phyloP scores from a whole-genome alignment of 768 basidiomycete species.

The Hypholoma sublateritium region DNA sequence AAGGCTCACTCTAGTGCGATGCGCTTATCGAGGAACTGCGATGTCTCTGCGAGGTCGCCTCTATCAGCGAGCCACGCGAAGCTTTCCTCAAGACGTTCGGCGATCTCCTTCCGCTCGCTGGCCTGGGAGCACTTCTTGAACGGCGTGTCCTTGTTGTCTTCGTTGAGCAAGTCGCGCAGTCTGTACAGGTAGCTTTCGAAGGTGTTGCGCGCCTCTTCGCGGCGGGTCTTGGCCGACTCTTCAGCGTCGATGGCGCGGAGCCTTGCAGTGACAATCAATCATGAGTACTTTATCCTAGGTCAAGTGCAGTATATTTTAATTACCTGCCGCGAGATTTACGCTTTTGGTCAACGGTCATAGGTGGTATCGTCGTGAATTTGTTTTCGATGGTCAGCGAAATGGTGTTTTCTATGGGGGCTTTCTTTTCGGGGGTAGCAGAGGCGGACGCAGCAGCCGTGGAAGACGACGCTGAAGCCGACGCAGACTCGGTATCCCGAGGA shows the following conservation, averaged over 20 bases:
- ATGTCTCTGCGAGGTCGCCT: slow-evolving; percentile 80
- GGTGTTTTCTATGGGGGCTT: slow-evolving; percentile 54
- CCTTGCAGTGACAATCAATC: slow-evolving; percentile 36
- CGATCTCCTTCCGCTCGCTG: slow-evolving; percentile 66
- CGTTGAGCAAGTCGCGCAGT: slow-evolving; percentile 77
- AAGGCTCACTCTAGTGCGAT: slow-evolving; percentile 77
- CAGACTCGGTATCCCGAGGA: slow-evolving; percentile 39
- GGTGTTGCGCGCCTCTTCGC: slow-evolving; percentile 88
- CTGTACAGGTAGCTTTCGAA: slow-evolving; percentile 95
- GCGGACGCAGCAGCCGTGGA: slow-evolving; percentile 34
- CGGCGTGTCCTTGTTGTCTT: slow-evolving; percentile 63
- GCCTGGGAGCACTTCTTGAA: slow-evolving; percentile 85
- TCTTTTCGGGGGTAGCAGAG: slow-evolving; percentile 38
- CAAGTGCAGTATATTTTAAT: slow-evolving; percentile 18
- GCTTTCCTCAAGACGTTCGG: slow-evolving; percentile 67
- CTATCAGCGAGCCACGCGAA: slow-evolving; percentile 83
- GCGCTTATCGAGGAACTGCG: slow-evolving; percentile 72
- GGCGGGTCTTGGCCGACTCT: slow-evolving; percentile 72
- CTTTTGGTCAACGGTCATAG: slow-evolving; percentile 80
- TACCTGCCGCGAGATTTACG: slow-evolving; percentile 71
- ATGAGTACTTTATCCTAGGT: not conserved
- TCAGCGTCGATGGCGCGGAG: slow-evolving; percentile 76
- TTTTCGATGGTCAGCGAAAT: slow-evolving; percentile 66
- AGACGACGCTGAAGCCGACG: slow-evolving; percentile 31
- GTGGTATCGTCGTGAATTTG: slow-evolving; percentile 65